Evolutionary conservation across 768 basidiomycete genomes (phyloP).

Genomic region (Suillus paluster): DNA sequence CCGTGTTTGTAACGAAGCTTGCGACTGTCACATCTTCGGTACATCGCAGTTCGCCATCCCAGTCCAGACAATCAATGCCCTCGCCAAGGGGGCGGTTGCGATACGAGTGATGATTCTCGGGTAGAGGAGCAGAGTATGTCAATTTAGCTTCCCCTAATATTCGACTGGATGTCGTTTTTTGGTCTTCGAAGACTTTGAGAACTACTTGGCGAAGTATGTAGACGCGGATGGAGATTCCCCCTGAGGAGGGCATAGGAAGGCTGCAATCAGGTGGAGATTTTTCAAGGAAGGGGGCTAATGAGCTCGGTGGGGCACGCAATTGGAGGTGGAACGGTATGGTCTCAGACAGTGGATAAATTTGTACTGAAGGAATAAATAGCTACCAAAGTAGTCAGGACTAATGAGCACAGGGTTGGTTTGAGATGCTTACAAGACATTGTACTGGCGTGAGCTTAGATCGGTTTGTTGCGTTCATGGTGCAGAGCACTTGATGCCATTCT

Average conservation of each 20-base stretch:
- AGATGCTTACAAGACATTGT: constrained; percentile 52
- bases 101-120: constrained; percentile 13
- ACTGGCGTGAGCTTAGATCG: constrained; percentile 42
- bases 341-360: constrained; percentile 57
- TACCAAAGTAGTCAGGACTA: constrained; percentile 26
- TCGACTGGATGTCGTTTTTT: constrained; percentile 13
- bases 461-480: constrained; percentile 44
- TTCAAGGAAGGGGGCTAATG: constrained; percentile 51
- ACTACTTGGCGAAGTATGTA: constrained; percentile 56
- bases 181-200: constrained; percentile 34
- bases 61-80: constrained; percentile 54
- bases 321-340: constrained; percentile 71
- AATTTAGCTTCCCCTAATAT: constrained; percentile 55
- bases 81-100: constrained; percentile 21
- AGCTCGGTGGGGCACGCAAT: constrained; percentile 49
- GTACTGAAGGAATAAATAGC: constrained; percentile 64
- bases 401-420: not conserved
- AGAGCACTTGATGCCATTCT: constrained; percentile 63
- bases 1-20: constrained; percentile 49
- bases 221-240: constrained; percentile 45
- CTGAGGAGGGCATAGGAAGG: constrained; percentile 9
- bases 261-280: constrained; percentile 16
- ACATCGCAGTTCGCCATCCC: constrained; percentile 57
- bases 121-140: constrained; percentile 46
- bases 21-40: constrained; percentile 44